Conservation (phyloP, 495 filamentous ascomycete genomes). For the Amorphotheca resinae region DNA sequence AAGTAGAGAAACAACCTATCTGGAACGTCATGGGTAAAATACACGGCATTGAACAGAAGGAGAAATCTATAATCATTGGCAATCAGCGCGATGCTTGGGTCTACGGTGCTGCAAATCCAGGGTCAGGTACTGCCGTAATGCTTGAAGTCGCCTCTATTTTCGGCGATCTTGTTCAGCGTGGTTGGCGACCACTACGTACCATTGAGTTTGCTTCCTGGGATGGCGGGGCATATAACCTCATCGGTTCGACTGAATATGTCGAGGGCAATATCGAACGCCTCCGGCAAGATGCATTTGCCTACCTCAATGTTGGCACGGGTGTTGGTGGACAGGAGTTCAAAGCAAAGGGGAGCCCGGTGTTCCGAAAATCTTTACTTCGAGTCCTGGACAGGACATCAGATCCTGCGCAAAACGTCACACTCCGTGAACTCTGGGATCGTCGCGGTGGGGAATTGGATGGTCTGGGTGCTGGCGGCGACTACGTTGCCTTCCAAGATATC, state of each 20-base stretch:
- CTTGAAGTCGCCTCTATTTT: conserved; percentile 77
- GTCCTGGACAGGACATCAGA: conserved; percentile 63
- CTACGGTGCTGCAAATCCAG: conserved; percentile 74
- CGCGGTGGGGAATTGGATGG: conserved; percentile 49
- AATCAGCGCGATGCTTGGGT: conserved; percentile 93
- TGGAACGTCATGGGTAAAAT: conserved; percentile 85
- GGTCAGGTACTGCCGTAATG: conserved; percentile 82
- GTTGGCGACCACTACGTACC: conserved; percentile 85
- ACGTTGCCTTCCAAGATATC: conserved; percentile 84
- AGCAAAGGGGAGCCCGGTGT: conserved; percentile 67
- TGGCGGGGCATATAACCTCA: conserved; percentile 81
- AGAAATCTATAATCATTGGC: conserved; percentile 82
- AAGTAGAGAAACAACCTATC: conserved; percentile 67
- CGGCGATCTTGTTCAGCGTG: conserved; percentile 55
- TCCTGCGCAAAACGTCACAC: conserved; percentile 55
- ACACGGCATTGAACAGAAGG: conserved; percentile 61
- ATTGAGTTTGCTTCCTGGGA: conserved; percentile 97
- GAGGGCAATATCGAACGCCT: conserved; percentile 79
- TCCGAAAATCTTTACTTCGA: conserved; percentile 55
- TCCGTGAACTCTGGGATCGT: conserved; percentile 67
- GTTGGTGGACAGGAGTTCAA: conserved; percentile 62
- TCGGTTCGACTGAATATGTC: conserved; percentile 91
- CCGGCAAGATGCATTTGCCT: conserved; percentile 61
- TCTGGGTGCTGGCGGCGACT: conserved; percentile 75
- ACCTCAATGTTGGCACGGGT: conserved; percentile 86